A percentile compares a stretch with the other conserved stretches of the same genome.
These are phyloP conservation scores for Aspergillus sp. DNA, from an alignment of 2,329 filamentous ascomycete genomes.

Conservation along the genomic window DNA sequence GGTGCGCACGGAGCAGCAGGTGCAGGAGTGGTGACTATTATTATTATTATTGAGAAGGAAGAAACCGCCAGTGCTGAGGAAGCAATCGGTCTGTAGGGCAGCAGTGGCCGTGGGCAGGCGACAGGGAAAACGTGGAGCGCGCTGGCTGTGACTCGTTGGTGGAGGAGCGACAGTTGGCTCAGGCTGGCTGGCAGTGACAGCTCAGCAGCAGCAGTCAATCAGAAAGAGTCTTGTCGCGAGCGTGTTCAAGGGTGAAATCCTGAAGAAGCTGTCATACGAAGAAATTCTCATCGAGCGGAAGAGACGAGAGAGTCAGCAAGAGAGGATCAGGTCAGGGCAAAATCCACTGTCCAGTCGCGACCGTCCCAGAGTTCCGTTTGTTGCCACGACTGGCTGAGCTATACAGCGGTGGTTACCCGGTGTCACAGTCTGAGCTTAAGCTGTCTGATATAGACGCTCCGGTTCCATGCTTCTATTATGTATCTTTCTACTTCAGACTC, in stretches of 20 bases:
- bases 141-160: slow-evolving; percentile 15
- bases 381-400: slow-evolving; percentile 13
- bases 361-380: slow-evolving; percentile 13
- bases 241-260: not conserved
- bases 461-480: not conserved
- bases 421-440: not conserved
- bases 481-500: not conserved
- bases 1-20: slow-evolving; percentile 15
- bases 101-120: slow-evolving; percentile 10
- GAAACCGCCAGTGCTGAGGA: slow-evolving; percentile 4
- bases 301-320: not conserved
- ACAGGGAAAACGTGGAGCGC: slow-evolving; percentile 24
- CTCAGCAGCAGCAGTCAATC: not conserved
- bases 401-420: slow-evolving; percentile 1
- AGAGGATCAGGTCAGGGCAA: slow-evolving; percentile 6
- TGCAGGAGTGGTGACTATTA: not conserved
- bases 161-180: slow-evolving; percentile 20
- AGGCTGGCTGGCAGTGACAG: not conserved
- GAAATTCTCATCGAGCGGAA: not conserved
- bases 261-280: not conserved
- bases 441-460: not conserved
- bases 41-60: not conserved
- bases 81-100: slow-evolving; percentile 6
- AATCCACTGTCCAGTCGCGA: slow-evolving; percentile 13
- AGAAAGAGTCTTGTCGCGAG: not conserved